Percentiles rank a stretch among this genome's conserved stretches.
Conservation (phyloP, 179 eudicot species). For the Spinacia oleracea region DNA sequence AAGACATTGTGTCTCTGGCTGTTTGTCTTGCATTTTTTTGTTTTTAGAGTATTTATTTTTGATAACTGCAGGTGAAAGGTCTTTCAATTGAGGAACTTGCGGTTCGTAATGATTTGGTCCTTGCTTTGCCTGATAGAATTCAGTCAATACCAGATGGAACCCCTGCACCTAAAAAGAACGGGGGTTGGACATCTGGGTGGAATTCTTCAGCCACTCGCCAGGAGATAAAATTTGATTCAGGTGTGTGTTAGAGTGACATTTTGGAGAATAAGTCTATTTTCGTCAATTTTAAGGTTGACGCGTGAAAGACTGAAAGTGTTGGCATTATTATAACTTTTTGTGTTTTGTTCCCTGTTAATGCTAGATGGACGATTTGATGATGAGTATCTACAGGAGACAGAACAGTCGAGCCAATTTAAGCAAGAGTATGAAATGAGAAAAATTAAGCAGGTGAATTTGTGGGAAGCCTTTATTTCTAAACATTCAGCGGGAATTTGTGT, state of each 20-base stretch:
- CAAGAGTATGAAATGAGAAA: conserved; percentile 96
- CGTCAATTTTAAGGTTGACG: background rate
- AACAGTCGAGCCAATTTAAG: conserved; percentile 85
- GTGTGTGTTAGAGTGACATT: conserved; percentile 36
- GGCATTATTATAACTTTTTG: background rate
- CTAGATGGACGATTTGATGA: conserved; percentile 75
- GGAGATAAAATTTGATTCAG: conserved; percentile 94
- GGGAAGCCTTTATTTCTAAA: background rate
- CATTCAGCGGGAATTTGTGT: background rate
- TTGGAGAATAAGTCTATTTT: conserved; percentile 9
- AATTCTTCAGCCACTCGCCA: conserved; percentile 74
- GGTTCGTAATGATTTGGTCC: conserved; percentile 88
- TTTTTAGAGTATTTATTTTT: background rate
- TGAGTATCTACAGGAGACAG: conserved; percentile 86
- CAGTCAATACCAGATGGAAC: conserved; percentile 94
- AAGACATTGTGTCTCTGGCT: background rate
- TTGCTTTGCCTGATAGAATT: conserved; percentile 90
- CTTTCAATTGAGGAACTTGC: conserved; percentile 85
- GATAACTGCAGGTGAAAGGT: conserved; percentile 75
- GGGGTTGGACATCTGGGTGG: conserved; percentile 93
- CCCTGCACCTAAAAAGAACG: conserved; percentile 70
- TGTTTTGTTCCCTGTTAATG: conserved; percentile 18
- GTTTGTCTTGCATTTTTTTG: conserved; percentile 1
- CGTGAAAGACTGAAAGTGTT: background rate
- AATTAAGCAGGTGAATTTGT: conserved; percentile 73